Conservation (phyloP, 2,329 filamentous ascomycete species). For the Onygena corvina region DNA sequence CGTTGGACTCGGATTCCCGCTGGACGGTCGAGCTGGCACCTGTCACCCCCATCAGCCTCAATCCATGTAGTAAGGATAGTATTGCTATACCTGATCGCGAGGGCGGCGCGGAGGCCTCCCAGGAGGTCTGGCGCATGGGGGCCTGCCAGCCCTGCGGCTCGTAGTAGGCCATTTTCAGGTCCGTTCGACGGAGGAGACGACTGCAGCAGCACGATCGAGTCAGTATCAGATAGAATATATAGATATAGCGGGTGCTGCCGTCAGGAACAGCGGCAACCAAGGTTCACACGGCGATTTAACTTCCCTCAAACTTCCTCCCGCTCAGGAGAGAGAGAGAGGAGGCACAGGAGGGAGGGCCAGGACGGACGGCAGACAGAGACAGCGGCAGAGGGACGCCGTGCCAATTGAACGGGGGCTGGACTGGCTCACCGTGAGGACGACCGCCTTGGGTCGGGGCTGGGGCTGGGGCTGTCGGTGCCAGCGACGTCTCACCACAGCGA, state of each 20-base stretch:
- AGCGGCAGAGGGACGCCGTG: no score
- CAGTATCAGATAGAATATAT: background rate
- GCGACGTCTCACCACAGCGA: no score
- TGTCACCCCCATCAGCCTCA: conserved; percentile 27
- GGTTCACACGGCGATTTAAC: background rate
- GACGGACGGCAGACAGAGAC: no score
- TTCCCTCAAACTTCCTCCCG: background rate
- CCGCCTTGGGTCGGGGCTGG: no score
- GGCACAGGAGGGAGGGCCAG: conserved; percentile 5
- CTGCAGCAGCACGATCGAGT: background rate
- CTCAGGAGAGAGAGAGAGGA: conserved; percentile 16
- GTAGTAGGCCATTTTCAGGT: conserved; percentile 52
- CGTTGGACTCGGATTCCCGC: conserved; percentile 56
- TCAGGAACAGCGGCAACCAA: background rate
- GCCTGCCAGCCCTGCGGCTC: conserved; percentile 54
- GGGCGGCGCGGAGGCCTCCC: conserved; percentile 56
- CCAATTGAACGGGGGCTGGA: no score
- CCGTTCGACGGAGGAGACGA: no score
- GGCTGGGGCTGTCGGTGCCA: no score
- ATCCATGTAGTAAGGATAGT: background rate
- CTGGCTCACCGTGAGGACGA: no score
- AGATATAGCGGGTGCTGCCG: background rate
- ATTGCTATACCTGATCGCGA: conserved; percentile 55
- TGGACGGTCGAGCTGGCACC: conserved; percentile 64
- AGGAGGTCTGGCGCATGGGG: conserved; percentile 52